Conservation (phyloP, 2,329 filamentous ascomycete genomes). For the Plectosphaerella sp. region DNA sequence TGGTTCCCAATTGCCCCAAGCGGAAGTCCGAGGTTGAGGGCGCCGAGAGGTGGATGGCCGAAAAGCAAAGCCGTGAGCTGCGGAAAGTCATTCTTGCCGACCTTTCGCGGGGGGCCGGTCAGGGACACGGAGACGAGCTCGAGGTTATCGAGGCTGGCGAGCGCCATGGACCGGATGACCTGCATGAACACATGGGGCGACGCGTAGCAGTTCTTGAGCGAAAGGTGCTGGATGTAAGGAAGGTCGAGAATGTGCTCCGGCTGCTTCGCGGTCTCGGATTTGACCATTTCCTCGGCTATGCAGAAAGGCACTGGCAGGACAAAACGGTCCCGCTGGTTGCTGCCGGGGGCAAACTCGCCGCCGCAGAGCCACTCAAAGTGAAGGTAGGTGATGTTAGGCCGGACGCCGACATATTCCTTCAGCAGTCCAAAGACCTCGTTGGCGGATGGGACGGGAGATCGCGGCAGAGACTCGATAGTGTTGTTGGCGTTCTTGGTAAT, state of each 20-base stretch:
- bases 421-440: constrained; percentile 49
- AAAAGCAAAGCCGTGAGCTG: too few relatives aligned
- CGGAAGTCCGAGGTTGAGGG: too few relatives aligned
- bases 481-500: constrained; percentile 43
- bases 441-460: constrained; percentile 48
- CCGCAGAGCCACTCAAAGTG: constrained; percentile 64
- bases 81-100: too few relatives aligned
- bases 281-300: constrained; percentile 21
- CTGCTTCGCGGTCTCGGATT: constrained; percentile 21
- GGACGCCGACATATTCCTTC: constrained; percentile 39
- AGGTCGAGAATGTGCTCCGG: constrained; percentile 42
- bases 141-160: constrained; percentile 44
- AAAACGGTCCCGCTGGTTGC: constrained; percentile 56
- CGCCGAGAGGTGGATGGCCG: too few relatives aligned
- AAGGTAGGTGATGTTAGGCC: constrained; percentile 49
- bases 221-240: constrained; percentile 53
- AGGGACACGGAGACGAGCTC: constrained; percentile 63
- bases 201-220: constrained; percentile 66
- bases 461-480: constrained; percentile 5
- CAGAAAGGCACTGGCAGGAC: constrained; percentile 57
- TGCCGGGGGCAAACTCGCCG: constrained; percentile 60
- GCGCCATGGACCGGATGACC: constrained; percentile 44
- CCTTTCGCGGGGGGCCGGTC: constrained; percentile 35
- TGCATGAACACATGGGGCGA: constrained; percentile 52
- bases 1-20: too few relatives aligned